Base-by-base conservation (phyloP, 305 asterid genomes). In the Fraxinus baroniana region DNA sequence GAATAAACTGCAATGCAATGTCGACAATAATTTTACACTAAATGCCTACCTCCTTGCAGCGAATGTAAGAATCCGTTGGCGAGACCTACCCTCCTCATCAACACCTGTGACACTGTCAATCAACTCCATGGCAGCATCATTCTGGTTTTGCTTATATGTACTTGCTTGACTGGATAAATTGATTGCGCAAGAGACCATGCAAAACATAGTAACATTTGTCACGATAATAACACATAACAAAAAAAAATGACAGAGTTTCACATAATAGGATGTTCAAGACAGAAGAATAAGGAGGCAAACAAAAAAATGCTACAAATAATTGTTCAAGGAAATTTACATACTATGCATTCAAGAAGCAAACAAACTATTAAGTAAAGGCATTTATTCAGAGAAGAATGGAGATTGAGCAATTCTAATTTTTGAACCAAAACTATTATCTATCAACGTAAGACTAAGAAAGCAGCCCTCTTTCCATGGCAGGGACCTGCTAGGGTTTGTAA, bases 41-140 rank as follows among this genome's bases (percentile, higher is more conserved):
- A 74, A 78, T 18, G 76, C 68, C 80, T 84, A 97, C 99, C 99
- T 97, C 93, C 89, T 90, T 37, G 99, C 99, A 87, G 99, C 98
- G 81, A 90, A 97, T 44, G 98, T 93, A 75, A 97, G 99, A 89
- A 97, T 89, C 85, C 94, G 91, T 88, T 97, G 98, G 83, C 99
- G 98, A 83, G 99, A 94, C 88, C 97, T 94, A 75, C 98, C 97
- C 86, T 96, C 99, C 88, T 94, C 98, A 55, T 94, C 99, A 83
- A 89, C 91, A 84, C 98, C 98, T 0, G 94, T 91, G 90, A 97
- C 96, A 75, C 93, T 93, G 83, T 90, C 92, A 76, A 97, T 92
- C 90, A 97, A 92, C 87, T 94, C 98, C 94, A 97, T 92, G 83
- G 99, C 94, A 87, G 97, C 95, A 91, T 87, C 88, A 83, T 84